Conservation (phyloP, 805 yeast genomes). For the Cyberlindnera sargentensis region DNA sequence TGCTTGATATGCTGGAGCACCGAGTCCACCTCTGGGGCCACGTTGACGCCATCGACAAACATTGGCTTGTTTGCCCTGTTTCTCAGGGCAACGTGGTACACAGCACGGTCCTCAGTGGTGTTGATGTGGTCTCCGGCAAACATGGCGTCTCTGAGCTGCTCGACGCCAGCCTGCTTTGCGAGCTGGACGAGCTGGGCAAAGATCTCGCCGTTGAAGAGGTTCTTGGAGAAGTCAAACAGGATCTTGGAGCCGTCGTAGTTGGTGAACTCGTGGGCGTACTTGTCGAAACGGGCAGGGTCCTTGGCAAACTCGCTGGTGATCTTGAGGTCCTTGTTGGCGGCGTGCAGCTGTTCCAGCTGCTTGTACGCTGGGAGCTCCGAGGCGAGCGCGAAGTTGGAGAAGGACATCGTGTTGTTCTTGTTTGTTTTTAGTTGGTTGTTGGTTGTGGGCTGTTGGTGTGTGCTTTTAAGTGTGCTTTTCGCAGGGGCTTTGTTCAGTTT, state of each 20-base stretch:
- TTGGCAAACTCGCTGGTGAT: constrained; percentile 65
- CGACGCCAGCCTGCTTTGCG: constrained; percentile 88
- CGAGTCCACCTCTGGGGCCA: constrained; percentile 83
- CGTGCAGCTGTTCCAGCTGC: constrained; percentile 63
- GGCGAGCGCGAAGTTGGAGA: constrained; percentile 10
- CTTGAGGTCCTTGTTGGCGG: constrained; percentile 62
- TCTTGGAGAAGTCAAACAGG: constrained; percentile 92
- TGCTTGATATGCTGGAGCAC: constrained; percentile 96
- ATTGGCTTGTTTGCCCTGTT: constrained; percentile 80
- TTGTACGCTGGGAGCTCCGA: constrained; percentile 82
- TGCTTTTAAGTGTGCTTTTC: not conserved
- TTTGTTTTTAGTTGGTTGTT: not conserved
- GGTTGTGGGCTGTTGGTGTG: not conserved
- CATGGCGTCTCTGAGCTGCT: constrained; percentile 81
- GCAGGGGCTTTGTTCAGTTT: not conserved
- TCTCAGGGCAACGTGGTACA: constrained; percentile 93
- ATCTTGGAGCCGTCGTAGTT: constrained; percentile 87
- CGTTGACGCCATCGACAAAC: constrained; percentile 85
- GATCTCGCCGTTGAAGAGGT: constrained; percentile 83
- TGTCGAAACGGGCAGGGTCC: constrained; percentile 70
- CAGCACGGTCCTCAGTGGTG: constrained; percentile 95
- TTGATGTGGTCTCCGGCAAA: constrained; percentile 92
- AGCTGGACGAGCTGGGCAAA: constrained; percentile 58
- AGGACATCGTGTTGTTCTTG: not conserved
- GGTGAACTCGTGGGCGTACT: constrained; percentile 67